Base-by-base conservation (phyloP, 73 alveolate species). In the Uronychia setigera region DNA sequence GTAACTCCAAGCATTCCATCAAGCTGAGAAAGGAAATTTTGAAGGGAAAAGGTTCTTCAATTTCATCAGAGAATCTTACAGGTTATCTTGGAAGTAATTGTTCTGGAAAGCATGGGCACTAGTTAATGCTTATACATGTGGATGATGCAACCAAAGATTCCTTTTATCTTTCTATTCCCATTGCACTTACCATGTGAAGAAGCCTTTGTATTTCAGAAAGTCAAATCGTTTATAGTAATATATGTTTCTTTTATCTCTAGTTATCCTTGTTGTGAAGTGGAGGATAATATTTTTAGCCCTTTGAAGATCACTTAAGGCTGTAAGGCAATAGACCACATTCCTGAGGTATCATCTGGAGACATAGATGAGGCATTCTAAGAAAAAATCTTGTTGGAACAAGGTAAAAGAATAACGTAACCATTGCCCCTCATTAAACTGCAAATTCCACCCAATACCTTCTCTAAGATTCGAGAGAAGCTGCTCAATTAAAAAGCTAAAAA, bases 51-150 rank as follows among this genome's bases (percentile, higher is more conserved):
- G 84, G 76, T 89, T 89, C 79, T 33, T 89, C 34, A 83, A 84
- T 33, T 85, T 57, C 58, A 84, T 89, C 29, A 89, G 89, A 67
- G 92, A 89, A 31, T 59, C 87, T 29, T 88, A 89, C 58, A 30
- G 91, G 32, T 74, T 89, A 19, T 76, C 88, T 57, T 89, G 95
- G 89, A 89, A 76, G 81, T 89, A 89, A 59, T 78, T 89, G 26
- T 89, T 76, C 83, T 89, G 95, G 89, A 83, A 85, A 79, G 88
- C 84, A 0, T 89, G 95, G 92, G 85, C 90, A 33, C 59, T 74
- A 0, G 78, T 89, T 28, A 19, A 59, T 31, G 60, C 31, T n/a
- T 89, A 76, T 34, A 78, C 76, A 1, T 88, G 94, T 79, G 60
- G 30, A 57, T 35, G 34, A 32, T 85, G 91, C 78, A 26, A 85